A percentile compares a stretch with the other conserved stretches of the same genome.
phyloP scores from a whole-genome alignment of 2,329 filamentous ascomycete species.

The Ceratocystiopsis brevicomis region DNA sequence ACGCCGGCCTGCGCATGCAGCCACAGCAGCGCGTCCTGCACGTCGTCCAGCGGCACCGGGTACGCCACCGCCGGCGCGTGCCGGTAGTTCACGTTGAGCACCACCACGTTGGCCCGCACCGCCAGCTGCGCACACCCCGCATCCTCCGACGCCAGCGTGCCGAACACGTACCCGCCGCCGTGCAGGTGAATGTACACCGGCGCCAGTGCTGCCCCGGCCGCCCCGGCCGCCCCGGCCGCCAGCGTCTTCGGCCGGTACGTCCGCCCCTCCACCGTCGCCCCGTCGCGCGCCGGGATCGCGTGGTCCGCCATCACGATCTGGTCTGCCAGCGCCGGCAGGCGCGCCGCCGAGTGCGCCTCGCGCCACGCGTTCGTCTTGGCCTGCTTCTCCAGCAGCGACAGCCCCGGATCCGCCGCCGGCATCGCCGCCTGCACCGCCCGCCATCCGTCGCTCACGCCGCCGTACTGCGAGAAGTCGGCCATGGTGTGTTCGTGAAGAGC shows the following conservation, averaged over 20 bases:
- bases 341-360: slow-evolving; percentile 15
- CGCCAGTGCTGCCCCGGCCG: neutral
- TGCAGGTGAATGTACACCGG: slow-evolving; percentile 8
- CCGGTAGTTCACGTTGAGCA: slow-evolving; percentile 32
- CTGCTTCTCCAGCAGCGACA: slow-evolving; percentile 12
- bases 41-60: slow-evolving; percentile 33
- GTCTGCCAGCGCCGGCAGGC: slow-evolving; percentile 11
- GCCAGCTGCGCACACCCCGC: slow-evolving; percentile 29
- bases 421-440: slow-evolving; percentile 18
- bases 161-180: slow-evolving; percentile 27
- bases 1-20: slow-evolving; percentile 22
- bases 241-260: slow-evolving; percentile 17
- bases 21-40: slow-evolving; percentile 36
- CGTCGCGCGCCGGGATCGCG: slow-evolving; percentile 9
- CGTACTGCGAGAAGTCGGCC: slow-evolving; percentile 20
- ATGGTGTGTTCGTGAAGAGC: slow-evolving; percentile 1
- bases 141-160: slow-evolving; percentile 33
- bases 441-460: slow-evolving; percentile 25
- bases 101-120: slow-evolving; percentile 16
- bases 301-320: slow-evolving; percentile 19
- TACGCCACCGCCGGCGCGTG: slow-evolving; percentile 35
- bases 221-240: too few relatives aligned
- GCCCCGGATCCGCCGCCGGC: slow-evolving; percentile 10
- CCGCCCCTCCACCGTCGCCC: slow-evolving; percentile 12
- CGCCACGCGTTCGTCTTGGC: slow-evolving; percentile 15